phyloP scores from a whole-genome alignment of 345 rosid species.

The Balakata baccata region DNA sequence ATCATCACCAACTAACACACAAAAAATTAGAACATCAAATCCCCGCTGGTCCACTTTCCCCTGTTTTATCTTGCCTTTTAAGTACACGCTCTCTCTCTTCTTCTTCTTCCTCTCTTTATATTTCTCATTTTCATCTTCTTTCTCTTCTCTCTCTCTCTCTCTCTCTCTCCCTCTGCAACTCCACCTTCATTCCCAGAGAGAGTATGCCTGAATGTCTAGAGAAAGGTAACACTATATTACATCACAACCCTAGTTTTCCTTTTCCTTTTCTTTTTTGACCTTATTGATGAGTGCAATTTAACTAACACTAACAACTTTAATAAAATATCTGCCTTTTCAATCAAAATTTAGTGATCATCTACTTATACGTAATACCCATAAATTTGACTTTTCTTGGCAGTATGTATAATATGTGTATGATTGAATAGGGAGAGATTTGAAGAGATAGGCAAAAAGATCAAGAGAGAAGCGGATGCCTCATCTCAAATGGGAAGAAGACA shows the following conservation, averaged over 20 bases:
- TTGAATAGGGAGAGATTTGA: slow-evolving; percentile 66
- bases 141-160: slow-evolving; percentile 23
- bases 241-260: slow-evolving; percentile 7
- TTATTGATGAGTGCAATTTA: neutral
- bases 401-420: neutral
- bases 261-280: neutral
- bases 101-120: slow-evolving; percentile 21
- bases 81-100: slow-evolving; percentile 39
- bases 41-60: slow-evolving; percentile 21
- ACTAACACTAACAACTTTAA: neutral
- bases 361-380: too few species aligned
- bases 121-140: slow-evolving; percentile 16
- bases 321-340: neutral
- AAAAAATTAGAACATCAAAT: neutral
- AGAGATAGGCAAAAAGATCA: slow-evolving; percentile 80
- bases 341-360: too few species aligned
- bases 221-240: slow-evolving; percentile 62
- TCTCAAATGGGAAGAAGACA: slow-evolving; percentile 70
- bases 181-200: slow-evolving; percentile 23
- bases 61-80: slow-evolving; percentile 70
- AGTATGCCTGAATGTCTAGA: slow-evolving; percentile 98
- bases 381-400: neutral
- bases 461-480: slow-evolving; percentile 73
- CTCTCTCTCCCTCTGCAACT: slow-evolving; percentile 19
- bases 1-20: slow-evolving; percentile 13